Conservation (phyloP, 441 rosid genomes). For the Lepidium campestre region DNA sequence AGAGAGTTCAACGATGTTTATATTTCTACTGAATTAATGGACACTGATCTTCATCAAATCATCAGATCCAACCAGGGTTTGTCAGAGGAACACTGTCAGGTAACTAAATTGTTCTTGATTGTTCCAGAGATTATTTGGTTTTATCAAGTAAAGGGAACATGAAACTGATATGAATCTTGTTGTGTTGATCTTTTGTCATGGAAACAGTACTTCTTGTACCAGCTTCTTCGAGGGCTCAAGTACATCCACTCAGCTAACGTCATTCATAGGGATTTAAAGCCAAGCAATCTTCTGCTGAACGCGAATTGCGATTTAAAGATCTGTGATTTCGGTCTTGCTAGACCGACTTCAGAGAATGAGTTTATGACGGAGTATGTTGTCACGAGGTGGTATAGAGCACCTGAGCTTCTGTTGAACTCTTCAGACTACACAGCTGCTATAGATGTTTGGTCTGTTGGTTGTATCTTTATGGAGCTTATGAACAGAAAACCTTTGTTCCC, state of each 20-base stretch:
- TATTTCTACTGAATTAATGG: constrained; percentile 84
- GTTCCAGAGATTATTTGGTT: neutral
- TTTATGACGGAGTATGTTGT: constrained; percentile 97
- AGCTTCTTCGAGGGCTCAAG: constrained; percentile 88
- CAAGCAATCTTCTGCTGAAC: constrained; percentile 81
- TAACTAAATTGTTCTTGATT: constrained; percentile 18
- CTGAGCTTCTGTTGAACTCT: constrained; percentile 74
- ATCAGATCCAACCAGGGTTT: constrained; percentile 82
- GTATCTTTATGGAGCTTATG: constrained; percentile 87
- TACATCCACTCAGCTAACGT: constrained; percentile 93
- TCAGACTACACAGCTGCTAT: constrained; percentile 79
- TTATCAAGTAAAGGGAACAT: neutral
- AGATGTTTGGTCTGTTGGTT: constrained; percentile 94
- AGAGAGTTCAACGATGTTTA: constrained; percentile 84
- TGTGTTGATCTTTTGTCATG: neutral
- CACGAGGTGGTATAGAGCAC: constrained; percentile 94
- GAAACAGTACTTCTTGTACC: constrained; percentile 88
- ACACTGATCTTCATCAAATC: constrained; percentile 93
- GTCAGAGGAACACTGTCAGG: constrained; percentile 98
- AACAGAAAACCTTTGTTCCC: constrained; percentile 80
- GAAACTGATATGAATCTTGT: neutral
- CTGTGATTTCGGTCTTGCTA: constrained; percentile 92
- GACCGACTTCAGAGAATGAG: constrained; percentile 53
- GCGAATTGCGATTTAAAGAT: constrained; percentile 93
- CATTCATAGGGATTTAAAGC: constrained; percentile 92